Evolutionary conservation across 169 alveolate genomes (phyloP).

Genomic region (Cryptosporidium meleagridis): DNA sequence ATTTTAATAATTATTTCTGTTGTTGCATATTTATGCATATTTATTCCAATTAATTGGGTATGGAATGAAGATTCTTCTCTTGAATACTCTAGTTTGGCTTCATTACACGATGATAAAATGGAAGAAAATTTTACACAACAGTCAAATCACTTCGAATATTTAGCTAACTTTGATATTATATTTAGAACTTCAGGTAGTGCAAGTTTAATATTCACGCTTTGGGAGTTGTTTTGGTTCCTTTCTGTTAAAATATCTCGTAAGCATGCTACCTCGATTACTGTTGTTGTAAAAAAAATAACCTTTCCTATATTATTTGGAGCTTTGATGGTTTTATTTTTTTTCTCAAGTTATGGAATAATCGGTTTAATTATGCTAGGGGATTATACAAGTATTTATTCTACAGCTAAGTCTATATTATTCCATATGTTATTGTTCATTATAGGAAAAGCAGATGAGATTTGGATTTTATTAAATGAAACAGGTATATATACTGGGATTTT

Average conservation of each 20-base stretch:
- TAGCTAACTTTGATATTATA: slow-evolving; percentile 2
- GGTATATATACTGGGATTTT: slow-evolving; percentile 19
- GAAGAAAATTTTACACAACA: slow-evolving; percentile 1
- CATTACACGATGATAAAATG: not conserved
- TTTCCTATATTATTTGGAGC: slow-evolving; percentile 43
- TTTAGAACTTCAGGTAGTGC: slow-evolving; percentile 41
- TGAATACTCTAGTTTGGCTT: not conserved
- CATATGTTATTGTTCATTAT: slow-evolving; percentile 18
- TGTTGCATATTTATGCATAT: not conserved
- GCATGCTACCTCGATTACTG: slow-evolving; percentile 69
- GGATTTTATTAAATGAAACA: slow-evolving; percentile 16
- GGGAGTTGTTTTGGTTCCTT: slow-evolving; percentile 65
- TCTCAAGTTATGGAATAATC: slow-evolving; percentile 19
- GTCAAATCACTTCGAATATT: not conserved
- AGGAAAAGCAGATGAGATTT: slow-evolving; percentile 21
- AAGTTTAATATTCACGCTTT: slow-evolving; percentile 25
- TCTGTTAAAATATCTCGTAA: slow-evolving; percentile 37
- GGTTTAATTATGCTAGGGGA: slow-evolving; percentile 51
- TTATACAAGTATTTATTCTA: not conserved
- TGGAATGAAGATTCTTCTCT: slow-evolving; percentile 31
- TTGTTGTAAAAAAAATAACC: slow-evolving; percentile 44
- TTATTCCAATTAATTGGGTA: slow-evolving; percentile 46
- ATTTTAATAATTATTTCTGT: slow-evolving; percentile 11
- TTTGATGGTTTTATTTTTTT: not conserved
- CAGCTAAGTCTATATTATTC: slow-evolving; percentile 7